phyloP scores from a whole-genome alignment of 1,284 basidiomycete genomes.

The Trametes sp. region DNA sequence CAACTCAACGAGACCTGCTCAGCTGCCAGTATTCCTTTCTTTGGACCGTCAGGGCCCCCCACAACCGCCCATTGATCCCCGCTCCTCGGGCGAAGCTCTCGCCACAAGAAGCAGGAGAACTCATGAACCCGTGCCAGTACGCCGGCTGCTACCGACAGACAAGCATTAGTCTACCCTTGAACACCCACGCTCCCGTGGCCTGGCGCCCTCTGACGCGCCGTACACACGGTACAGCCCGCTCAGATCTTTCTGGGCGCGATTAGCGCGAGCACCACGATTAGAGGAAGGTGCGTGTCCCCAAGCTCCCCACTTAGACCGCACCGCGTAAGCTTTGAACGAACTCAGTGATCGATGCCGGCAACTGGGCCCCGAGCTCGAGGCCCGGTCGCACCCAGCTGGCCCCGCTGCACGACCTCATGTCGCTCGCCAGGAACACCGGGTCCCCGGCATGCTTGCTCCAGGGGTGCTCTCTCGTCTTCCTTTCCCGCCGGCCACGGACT shows the following conservation, averaged over 20 bases:
- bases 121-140: background rate
- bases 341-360: background rate
- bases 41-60: no score
- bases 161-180: slow-evolving; percentile 8
- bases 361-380: background rate
- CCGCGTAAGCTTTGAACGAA: slow-evolving; percentile 5
- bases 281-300: background rate
- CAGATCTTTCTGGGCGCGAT: background rate
- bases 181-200: background rate
- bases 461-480: background rate
- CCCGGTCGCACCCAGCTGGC: background rate
- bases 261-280: background rate
- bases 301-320: background rate
- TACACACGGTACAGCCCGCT: background rate
- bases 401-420: background rate
- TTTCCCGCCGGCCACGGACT: slow-evolving; percentile 4
- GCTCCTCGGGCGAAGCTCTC: slow-evolving; percentile 6
- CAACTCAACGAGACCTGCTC: no score
- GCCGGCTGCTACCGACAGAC: background rate
- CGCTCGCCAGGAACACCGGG: background rate
- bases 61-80: background rate
- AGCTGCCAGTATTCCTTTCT: no score
- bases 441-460: background rate
- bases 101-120: background rate
- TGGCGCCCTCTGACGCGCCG: background rate